Evolutionary conservation across 169 alveolate genomes (phyloP).

Genomic region (Cryptosporidium ryanae): DNA sequence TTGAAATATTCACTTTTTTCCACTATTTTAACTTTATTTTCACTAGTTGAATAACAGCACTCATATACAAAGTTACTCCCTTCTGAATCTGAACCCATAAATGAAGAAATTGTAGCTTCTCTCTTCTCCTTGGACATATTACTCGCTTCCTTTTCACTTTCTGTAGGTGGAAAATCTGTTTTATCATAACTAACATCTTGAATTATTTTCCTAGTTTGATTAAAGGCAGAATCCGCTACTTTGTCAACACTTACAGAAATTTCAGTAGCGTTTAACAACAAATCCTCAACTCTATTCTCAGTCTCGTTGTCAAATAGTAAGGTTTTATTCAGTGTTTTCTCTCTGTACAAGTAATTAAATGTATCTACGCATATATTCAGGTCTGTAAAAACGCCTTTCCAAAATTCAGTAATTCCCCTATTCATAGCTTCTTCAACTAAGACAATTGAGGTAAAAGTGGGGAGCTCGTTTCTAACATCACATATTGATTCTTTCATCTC

Average conservation of each 20-base stretch:
- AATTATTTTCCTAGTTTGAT: background rate
- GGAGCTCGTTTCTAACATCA: slow-evolving; percentile 8
- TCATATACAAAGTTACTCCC: background rate
- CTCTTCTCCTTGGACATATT: background rate
- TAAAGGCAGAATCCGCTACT: slow-evolving; percentile 19
- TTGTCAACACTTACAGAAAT: slow-evolving; percentile 7
- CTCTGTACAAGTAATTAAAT: background rate
- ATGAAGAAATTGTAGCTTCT: slow-evolving; percentile 30
- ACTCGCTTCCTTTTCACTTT: background rate
- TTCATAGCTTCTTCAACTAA: background rate
- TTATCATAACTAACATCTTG: background rate
- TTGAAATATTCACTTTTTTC: background rate
- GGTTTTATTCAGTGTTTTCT: background rate
- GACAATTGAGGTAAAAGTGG: slow-evolving; percentile 30
- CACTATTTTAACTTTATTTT: background rate
- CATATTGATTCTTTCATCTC: background rate
- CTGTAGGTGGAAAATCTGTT: background rate
- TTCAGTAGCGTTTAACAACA: background rate
- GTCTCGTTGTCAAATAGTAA: slow-evolving; percentile 2
- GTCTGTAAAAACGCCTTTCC: slow-evolving; percentile 31
- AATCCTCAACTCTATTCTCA: background rate
- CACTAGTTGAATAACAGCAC: background rate
- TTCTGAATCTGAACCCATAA: slow-evolving; percentile 59
- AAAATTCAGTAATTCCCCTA: background rate
- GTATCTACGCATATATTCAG: slow-evolving; percentile 5